Evolutionary conservation across 306 rosid genomes (phyloP), one percentile per base, ranked within the genome.

Genomic region (Sechiopsis laciniata): DNA sequence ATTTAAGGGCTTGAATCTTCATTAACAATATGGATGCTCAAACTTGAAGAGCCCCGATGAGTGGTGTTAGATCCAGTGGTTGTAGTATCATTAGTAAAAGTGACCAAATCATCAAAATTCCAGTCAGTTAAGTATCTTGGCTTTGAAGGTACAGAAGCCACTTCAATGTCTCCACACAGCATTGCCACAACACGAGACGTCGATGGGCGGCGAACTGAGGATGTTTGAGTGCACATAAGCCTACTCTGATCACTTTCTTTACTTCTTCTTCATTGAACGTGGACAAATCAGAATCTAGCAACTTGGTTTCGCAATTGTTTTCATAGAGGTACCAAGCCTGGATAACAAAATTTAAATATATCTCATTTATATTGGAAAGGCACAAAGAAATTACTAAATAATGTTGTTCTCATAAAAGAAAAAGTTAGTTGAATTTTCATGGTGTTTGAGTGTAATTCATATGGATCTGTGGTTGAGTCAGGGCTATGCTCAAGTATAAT

Each of bases 101-200:
- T 74, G 24, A 21, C 74, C 8, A 48, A 57, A 40, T 84, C 93
- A 32, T 88, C 82, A 54, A 84, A 90, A 45, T 72, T 84, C 96
- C 89, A 86, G 19, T 86, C 88, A 7, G 86, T 78, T 61, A 90
- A 52, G 83, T 90, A 90, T 50, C 87, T 88, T 6, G 93, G 96
- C 75, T 55, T 83, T 24, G 91, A 40, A 74, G 81, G 79, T 42
- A 82, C 83, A 52, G 74, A 1, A 50, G 66, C 71, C 83, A 87
- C 91, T 79, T 90, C 93, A 8, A 74, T 57, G 59, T 88, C 88
- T 80, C 93, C 91, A 2, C 84, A 57, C 69, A 90, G 85, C 93
- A 90, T 90, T 59, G 89, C 91, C 74, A 90, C 87, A 8, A 86
- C 93, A 2, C 85, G 85, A 0, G 93, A 88, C 96, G 88, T 90